These are phyloP conservation scores for Cordyceps cicadae DNA, from an alignment of 2,329 filamentous ascomycete species.

Conservation along the genomic window DNA sequence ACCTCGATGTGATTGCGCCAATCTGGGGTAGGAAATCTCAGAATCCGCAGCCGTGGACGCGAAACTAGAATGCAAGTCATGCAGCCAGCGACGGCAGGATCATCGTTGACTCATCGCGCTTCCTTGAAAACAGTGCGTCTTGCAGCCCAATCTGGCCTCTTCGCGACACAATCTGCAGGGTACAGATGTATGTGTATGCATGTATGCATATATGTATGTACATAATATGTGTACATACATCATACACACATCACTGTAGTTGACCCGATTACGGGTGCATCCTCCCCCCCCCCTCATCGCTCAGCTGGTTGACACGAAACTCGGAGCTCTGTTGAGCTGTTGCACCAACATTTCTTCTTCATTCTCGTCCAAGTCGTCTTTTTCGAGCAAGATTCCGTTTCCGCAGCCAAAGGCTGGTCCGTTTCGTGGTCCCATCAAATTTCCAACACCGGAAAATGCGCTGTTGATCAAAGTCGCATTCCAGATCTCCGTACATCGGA, in stretches of 20 bases:
- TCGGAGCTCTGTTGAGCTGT: neutral
- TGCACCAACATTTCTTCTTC: neutral
- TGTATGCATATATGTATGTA: too few species aligned
- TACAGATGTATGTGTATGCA: neutral
- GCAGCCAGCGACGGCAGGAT: too few species aligned
- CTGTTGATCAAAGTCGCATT: neutral
- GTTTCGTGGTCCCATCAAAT: neutral
- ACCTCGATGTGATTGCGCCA: too few species aligned
- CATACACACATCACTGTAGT: neutral
- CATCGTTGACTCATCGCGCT: too few species aligned
- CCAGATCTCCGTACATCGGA: neutral
- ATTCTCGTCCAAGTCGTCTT: neutral
- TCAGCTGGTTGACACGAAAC: too few species aligned
- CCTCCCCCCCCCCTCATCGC: neutral
- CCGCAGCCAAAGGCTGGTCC: accelerated
- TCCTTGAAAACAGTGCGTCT: neutral
- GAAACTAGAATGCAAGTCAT: too few species aligned
- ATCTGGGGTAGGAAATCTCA: too few species aligned
- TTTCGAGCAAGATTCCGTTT: neutral
- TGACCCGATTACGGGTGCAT: neutral
- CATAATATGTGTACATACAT: too few species aligned
- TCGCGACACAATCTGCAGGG: neutral
- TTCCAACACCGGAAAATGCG: too few species aligned
- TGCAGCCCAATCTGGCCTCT: neutral
- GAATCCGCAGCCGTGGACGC: too few species aligned